Evolutionary conservation across 164 flowering plant species (phyloP).

Genomic region (Tinospora cordifolia): DNA sequence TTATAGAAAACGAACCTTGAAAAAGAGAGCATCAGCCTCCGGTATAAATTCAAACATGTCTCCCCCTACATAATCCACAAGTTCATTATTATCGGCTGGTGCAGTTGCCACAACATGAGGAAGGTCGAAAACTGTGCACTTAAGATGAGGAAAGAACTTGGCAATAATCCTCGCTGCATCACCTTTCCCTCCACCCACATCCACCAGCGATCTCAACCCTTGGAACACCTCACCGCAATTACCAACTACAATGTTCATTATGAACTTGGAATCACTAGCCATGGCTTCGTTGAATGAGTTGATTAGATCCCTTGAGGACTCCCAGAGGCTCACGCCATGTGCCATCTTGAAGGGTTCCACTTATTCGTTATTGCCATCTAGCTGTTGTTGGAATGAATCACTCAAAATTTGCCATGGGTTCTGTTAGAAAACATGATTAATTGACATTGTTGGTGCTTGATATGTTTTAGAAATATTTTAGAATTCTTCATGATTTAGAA

Average conservation of each 20-base stretch:
- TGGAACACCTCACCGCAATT: slow-evolving; percentile 17
- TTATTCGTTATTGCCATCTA: too few relatives aligned
- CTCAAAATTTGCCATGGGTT: slow-evolving; percentile 25
- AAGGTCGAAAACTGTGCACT: slow-evolving; percentile 27
- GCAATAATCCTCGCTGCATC: slow-evolving; percentile 8
- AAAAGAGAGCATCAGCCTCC: slow-evolving; percentile 17
- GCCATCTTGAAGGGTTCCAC: slow-evolving; percentile 21
- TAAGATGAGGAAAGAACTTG: slow-evolving; percentile 23
- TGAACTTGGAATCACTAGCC: slow-evolving; percentile 20
- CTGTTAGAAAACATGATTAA: too few relatives aligned
- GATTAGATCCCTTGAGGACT: slow-evolving; percentile 2
- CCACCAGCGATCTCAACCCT: slow-evolving; percentile 27
- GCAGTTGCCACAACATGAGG: slow-evolving; percentile 21
- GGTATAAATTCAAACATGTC: slow-evolving; percentile 29
- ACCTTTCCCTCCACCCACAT: slow-evolving; percentile 21
- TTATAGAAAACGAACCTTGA: slow-evolving; percentile 13
- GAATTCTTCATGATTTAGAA: too few relatives aligned
- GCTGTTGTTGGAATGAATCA: slow-evolving; percentile 15
- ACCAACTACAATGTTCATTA: slow-evolving; percentile 11
- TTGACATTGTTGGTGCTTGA: too few relatives aligned
- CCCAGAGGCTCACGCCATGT: slow-evolving; percentile 24
- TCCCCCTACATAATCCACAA: slow-evolving; percentile 19
- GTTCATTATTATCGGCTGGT: not conserved
- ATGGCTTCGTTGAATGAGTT: slow-evolving; percentile 22
- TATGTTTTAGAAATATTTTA: too few relatives aligned